A percentile compares a stretch with the other conserved stretches of the same genome.
Evolutionary conservation across 1,139 yeast genomes (phyloP).

Genomic region (Scheffersomyces illinoinensis): DNA sequence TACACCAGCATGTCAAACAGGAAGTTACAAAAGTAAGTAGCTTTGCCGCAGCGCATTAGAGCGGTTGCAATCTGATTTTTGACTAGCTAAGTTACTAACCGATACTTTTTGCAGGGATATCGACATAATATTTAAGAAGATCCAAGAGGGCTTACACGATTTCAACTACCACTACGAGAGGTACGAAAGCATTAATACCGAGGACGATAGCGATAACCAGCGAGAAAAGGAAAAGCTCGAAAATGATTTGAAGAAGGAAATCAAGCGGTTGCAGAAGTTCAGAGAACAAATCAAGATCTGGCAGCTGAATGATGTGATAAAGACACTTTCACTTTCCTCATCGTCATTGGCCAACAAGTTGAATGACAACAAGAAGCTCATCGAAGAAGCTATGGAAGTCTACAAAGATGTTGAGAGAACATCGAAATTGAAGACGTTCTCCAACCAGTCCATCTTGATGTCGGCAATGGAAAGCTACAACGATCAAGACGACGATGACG

Average conservation of each 20-base stretch:
- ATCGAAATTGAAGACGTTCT: slow-evolving; percentile 47
- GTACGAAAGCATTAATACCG: slow-evolving; percentile 32
- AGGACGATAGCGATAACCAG: slow-evolving; percentile 33
- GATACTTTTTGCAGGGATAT: slow-evolving; percentile 18
- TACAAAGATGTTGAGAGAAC: slow-evolving; percentile 49
- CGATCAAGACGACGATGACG: slow-evolving; percentile 19
- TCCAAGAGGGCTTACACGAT: slow-evolving; percentile 30
- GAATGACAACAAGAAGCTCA: slow-evolving; percentile 42
- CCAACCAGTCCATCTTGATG: slow-evolving; percentile 49
- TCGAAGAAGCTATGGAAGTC: slow-evolving; percentile 52
- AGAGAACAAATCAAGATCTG: slow-evolving; percentile 31
- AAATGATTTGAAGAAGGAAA: slow-evolving; percentile 27
- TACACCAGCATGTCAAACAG: slow-evolving; percentile 35
- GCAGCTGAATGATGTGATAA: slow-evolving; percentile 44
- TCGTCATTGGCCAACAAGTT: slow-evolving; percentile 24
- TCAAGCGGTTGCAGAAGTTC: slow-evolving; percentile 28
- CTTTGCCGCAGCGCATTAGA: background rate
- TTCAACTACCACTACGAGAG: slow-evolving; percentile 47
- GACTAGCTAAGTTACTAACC: background rate
- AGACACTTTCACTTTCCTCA: slow-evolving; percentile 17
- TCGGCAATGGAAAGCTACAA: slow-evolving; percentile 39
- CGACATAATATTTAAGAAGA: slow-evolving; percentile 28
- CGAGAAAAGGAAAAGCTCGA: slow-evolving; percentile 28
- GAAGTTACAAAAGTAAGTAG: slow-evolving; percentile 49
- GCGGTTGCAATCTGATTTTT: background rate